A percentile compares a stretch with the other conserved stretches of the same genome.
These are phyloP conservation scores for Akanthomyces lecanii DNA, from an alignment of 2,329 filamentous ascomycete species.

Conservation along the genomic window DNA sequence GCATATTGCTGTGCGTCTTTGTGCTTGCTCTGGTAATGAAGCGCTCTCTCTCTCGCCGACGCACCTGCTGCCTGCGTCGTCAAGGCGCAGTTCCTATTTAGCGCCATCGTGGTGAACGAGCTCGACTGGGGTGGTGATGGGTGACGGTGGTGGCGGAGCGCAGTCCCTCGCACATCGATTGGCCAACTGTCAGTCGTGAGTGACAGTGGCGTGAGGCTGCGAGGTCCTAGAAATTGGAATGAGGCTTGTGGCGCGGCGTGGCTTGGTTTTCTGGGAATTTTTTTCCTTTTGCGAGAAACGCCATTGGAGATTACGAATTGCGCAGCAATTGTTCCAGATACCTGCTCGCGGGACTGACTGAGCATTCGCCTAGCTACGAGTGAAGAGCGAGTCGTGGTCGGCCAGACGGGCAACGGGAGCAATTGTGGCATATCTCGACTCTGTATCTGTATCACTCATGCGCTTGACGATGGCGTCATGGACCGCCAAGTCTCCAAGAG, in stretches of 20 bases:
- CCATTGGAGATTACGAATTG: background rate
- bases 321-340: background rate
- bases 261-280: background rate
- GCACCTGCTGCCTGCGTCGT: background rate
- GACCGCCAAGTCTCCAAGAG: background rate
- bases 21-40: too few relatives aligned
- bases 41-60: background rate
- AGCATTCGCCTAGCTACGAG: too few relatives aligned
- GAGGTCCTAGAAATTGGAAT: background rate
- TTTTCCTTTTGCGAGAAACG: too few relatives aligned
- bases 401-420: too few relatives aligned
- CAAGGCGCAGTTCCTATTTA: background rate
- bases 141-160: slow-evolving; percentile 3
- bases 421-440: too few relatives aligned
- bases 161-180: background rate
- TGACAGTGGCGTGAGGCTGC: background rate
- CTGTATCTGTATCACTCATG: too few relatives aligned
- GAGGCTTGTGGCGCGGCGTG: background rate
- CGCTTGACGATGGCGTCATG: background rate
- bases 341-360: too few relatives aligned
- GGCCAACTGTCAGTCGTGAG: too few relatives aligned
- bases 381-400: background rate
- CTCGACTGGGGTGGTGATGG: too few relatives aligned
- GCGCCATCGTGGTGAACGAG: background rate
- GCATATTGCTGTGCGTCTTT: background rate